Evolutionary conservation across 768 basidiomycete genomes (phyloP).

Genomic region (Fomitopsis pulvina): DNA sequence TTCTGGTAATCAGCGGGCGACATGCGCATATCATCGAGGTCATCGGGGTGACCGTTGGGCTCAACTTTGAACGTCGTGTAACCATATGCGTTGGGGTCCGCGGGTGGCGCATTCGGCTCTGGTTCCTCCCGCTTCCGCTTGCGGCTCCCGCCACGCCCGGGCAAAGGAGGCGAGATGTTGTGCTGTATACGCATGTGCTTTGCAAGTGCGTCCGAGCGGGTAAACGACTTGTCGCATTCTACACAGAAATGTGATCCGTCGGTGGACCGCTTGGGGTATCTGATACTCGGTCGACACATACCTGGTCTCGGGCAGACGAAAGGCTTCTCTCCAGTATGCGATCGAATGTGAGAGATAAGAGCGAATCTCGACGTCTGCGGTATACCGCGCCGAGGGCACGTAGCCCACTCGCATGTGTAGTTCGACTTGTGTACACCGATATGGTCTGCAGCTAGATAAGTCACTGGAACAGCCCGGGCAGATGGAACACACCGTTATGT

Average conservation of each 20-base stretch:
- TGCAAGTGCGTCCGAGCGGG: conserved; percentile 87
- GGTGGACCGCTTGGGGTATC: not conserved
- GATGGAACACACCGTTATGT: conserved; percentile 54
- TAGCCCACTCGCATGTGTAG: conserved; percentile 87
- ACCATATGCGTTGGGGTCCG: conserved; percentile 13
- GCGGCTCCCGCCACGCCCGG: conserved; percentile 62
- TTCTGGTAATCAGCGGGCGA: conserved; percentile 20
- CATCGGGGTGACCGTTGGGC: conserved; percentile 15
- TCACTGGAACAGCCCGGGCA: not conserved
- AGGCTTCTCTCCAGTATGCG: conserved; percentile 93
- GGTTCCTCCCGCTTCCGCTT: conserved; percentile 54
- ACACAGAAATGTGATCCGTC: not conserved
- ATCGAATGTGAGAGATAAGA: conserved; percentile 83
- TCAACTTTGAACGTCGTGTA: conserved; percentile 61
- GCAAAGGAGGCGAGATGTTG: conserved; percentile 66
- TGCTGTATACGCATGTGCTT: conserved; percentile 92
- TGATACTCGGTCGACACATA: conserved; percentile 26
- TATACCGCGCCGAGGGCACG: conserved; percentile 72
- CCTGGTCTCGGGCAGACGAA: conserved; percentile 80
- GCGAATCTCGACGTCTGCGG: conserved; percentile 87
- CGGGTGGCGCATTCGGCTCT: conserved; percentile 17
- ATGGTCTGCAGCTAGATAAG: conserved; percentile 44
- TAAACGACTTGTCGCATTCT: conserved; percentile 96
- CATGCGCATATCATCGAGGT: conserved; percentile 35
- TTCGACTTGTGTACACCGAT: conserved; percentile 79